Conservation (phyloP, 257 asterid species). For the Penstemon eatonii region DNA sequence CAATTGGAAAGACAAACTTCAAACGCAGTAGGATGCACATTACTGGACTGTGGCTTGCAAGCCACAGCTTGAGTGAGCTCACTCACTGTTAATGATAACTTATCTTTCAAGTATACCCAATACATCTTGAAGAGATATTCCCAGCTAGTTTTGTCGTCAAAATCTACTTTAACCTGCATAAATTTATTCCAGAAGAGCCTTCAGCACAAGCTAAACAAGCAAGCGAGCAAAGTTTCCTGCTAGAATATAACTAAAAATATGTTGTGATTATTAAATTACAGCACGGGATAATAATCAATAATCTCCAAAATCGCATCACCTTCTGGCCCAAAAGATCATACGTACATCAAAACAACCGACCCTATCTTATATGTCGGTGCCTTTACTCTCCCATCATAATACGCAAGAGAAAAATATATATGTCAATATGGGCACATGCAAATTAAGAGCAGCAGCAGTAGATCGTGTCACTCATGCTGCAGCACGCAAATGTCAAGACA, state of each 20-base stretch:
- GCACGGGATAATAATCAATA: background rate
- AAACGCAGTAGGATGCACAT: conserved; percentile 30
- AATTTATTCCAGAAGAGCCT: conserved; percentile 13
- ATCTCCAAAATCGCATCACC: no score
- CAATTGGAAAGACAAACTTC: conserved; percentile 32
- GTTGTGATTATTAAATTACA: conserved; percentile 5
- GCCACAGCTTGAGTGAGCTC: conserved; percentile 70
- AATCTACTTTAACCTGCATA: conserved; percentile 76
- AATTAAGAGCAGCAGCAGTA: conserved; percentile 13
- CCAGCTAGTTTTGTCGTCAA: conserved; percentile 86
- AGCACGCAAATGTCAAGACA: conserved; percentile 1
- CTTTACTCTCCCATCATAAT: conserved; percentile 18
- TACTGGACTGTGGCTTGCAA: conserved; percentile 37
- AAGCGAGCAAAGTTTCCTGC: conserved; percentile 22
- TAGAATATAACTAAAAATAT: conserved; percentile 13
- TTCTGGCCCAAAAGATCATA: no score
- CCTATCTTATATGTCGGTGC: background rate
- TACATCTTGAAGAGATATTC: conserved; percentile 92
- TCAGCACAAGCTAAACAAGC: conserved; percentile 25
- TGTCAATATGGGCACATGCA: conserved; percentile 7
- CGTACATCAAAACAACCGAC: no score
- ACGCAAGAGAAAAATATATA: background rate
- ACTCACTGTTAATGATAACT: conserved; percentile 53
- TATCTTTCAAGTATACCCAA: conserved; percentile 69
- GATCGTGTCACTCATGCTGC: background rate